These are phyloP conservation scores for barley (Hordeum vulgare) DNA, from an alignment of 176 grass and related monocot genomes.

Conservation along the genomic window DNA sequence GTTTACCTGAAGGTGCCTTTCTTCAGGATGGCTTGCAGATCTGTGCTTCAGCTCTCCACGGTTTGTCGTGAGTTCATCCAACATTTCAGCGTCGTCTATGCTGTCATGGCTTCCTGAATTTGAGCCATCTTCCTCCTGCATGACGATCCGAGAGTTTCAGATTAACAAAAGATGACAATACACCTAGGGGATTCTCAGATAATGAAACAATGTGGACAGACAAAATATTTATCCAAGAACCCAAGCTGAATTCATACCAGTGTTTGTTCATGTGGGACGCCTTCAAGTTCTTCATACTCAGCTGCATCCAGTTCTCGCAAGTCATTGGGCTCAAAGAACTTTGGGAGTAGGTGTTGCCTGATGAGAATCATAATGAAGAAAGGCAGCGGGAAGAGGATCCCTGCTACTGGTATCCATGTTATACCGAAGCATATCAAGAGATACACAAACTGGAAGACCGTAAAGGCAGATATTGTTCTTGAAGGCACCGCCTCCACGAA, in stretches of 20 bases:
- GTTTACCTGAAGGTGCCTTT: constrained; percentile 64
- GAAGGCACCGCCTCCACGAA: constrained; percentile 67
- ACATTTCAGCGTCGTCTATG: constrained; percentile 60
- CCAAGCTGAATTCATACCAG: constrained; percentile 27
- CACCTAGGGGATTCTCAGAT: background rate
- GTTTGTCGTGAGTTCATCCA: constrained; percentile 76
- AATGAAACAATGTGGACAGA: background rate
- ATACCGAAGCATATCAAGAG: constrained; percentile 82
- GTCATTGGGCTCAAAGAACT: constrained; percentile 56
- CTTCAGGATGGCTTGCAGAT: constrained; percentile 34
- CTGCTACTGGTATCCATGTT: constrained; percentile 91
- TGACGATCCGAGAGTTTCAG: background rate
- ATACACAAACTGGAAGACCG: constrained; percentile 76
- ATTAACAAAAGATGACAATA: background rate
- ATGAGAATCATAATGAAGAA: constrained; percentile 87
- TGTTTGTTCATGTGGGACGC: constrained; percentile 21
- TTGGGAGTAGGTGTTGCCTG: constrained; percentile 76
- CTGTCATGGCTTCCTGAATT: constrained; percentile 21
- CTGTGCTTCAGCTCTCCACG: constrained; percentile 84
- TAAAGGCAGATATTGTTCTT: constrained; percentile 49
- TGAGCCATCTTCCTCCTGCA: constrained; percentile 41
- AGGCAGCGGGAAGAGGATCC: constrained; percentile 75
- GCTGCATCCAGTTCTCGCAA: constrained; percentile 79
- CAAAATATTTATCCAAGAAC: background rate
- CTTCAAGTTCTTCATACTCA: constrained; percentile 84